Percentiles rank a stretch among this genome's conserved stretches.
These are phyloP conservation scores for Pseudozyma tsukubaensis DNA, from an alignment of 1,284 basidiomycete species.

Conservation along the genomic window DNA sequence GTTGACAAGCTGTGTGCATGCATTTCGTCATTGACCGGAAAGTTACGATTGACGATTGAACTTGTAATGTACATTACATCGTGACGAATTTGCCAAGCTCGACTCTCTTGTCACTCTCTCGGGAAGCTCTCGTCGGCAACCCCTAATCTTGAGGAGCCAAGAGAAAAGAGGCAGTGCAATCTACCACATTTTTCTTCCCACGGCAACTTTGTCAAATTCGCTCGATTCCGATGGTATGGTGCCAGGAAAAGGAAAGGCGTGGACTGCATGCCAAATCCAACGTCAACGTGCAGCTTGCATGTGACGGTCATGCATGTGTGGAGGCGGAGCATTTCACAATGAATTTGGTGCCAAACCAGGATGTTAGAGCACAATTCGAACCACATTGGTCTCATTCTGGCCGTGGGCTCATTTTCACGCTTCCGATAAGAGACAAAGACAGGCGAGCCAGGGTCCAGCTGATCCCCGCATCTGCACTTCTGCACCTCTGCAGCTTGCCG, in stretches of 20 bases:
- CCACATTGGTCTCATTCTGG: neutral
- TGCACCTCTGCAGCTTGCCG: neutral
- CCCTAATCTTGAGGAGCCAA: no score
- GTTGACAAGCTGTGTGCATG: neutral
- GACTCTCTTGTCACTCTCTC: neutral
- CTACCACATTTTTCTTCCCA: neutral
- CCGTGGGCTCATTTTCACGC: neutral
- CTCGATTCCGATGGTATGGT: neutral
- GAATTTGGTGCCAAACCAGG: no score
- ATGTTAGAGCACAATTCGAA: no score
- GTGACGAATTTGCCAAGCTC: no score
- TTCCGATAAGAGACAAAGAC: neutral
- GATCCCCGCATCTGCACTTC: constrained; percentile 2
- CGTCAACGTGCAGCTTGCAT: constrained; percentile 38
- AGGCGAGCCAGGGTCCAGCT: constrained; percentile 18
- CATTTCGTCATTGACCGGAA: constrained; percentile 12
- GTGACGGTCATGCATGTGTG: neutral
- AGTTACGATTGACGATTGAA: neutral
- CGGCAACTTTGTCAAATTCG: neutral
- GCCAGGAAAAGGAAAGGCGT: neutral
- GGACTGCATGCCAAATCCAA: constrained; percentile 18
- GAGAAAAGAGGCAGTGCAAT: no score
- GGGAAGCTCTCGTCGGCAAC: neutral
- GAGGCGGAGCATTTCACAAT: neutral
- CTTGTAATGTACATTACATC: no score